These are phyloP conservation scores for Xanthoconium stramineum DNA, from an alignment of 768 basidiomycete species.

Conservation along the genomic window DNA sequence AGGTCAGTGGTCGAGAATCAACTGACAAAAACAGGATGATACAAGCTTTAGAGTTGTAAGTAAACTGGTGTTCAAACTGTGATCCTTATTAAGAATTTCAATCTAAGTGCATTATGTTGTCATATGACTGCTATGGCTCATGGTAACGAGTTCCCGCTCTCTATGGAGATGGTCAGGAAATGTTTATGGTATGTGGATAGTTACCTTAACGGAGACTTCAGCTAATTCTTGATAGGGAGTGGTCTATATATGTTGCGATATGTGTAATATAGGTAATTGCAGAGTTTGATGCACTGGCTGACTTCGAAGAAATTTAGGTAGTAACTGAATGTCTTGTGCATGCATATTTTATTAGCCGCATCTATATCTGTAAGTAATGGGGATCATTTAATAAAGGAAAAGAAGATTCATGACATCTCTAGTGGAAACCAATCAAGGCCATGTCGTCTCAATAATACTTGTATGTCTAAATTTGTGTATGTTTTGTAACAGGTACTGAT, in stretches of 20 bases:
- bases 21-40: conserved; percentile 15
- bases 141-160: not conserved
- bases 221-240: conserved; percentile 6
- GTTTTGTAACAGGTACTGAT: not conserved
- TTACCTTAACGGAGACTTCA: not conserved
- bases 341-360: conserved; percentile 20
- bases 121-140: conserved; percentile 11
- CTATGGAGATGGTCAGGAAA: not conserved
- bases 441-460: conserved; percentile 8
- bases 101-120: conserved; percentile 9
- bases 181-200: conserved; percentile 5
- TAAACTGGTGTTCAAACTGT: not conserved
- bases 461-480: conserved; percentile 11
- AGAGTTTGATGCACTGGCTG: not conserved
- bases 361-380: conserved; percentile 20
- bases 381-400: not conserved
- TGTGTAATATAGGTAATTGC: conserved; percentile 9
- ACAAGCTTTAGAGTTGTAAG: conserved; percentile 19
- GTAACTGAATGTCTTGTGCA: conserved; percentile 23
- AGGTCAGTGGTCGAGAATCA: not conserved
- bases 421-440: conserved; percentile 9
- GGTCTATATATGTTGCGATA: conserved; percentile 9
- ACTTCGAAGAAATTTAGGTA: conserved; percentile 7
- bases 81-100: not conserved
- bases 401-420: not conserved